Evolutionary conservation across 768 basidiomycete genomes (phyloP), one percentile per base, ranked within the genome.

Genomic region (Vararia minispora): DNA sequence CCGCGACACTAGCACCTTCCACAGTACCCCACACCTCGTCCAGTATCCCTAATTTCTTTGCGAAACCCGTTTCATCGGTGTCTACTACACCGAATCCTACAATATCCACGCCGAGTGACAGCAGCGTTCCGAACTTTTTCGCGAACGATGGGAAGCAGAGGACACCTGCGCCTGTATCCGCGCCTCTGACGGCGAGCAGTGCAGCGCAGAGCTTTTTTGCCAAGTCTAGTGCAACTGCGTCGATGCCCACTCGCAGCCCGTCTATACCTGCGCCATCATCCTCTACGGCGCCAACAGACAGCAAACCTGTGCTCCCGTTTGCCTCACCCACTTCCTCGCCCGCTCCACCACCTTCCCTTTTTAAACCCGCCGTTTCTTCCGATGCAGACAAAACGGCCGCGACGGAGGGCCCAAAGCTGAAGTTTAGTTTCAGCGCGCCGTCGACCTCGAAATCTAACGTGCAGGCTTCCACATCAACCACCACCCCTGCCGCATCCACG

Each of bases 1-100:
- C 50, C n/a, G 27, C 47, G 2, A 39, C 18, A n/a, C 28, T 50
- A 27, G 37, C 39, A 13, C n/a, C 50, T 18, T n/a, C 37, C 4
- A 6, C 37, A 10, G 32, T 52, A 10, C n/a, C 24, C 4, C n/a
- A 40, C 22, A 30, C 48, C 14, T 18, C 47, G 16, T 25, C 46
- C 6, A 23, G 47, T 14, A 34, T 52, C 17, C 52, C 61, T 21
- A 58, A 55, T 39, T 56, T 59, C 43, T 58, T 61, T 31, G 20
- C 53, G 22, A 51, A 38, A 25, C 32, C 26, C 17, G 9, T 37
- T n/a, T 28, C 39, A 31, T 17, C 40, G 11, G 23, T 37, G 4
- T 5, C 42, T 10, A 25, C 17, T 21, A 30, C 28, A 32, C 28
- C 33, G 9, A 25, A 36, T 8, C 32, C 29, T 3, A 17, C 43